Evolutionary conservation across 768 basidiomycete genomes (phyloP), one percentile per base, ranked within the genome.

Genomic region (Suillus paluster): DNA sequence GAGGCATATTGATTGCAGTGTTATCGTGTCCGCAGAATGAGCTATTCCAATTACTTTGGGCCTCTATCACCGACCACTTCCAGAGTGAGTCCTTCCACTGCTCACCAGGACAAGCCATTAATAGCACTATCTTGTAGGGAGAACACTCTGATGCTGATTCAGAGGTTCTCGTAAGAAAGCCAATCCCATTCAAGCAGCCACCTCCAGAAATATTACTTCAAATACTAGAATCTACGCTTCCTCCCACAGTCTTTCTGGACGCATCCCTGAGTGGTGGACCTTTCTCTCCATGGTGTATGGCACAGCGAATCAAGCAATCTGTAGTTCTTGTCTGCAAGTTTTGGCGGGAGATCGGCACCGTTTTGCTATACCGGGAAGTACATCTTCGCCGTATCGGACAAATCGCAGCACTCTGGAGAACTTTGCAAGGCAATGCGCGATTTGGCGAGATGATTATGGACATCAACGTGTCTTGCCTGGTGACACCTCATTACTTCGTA

Each of bases 321-420:
- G 21, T 74, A 15, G 21, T 65, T 15, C 36, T 63, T 12, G 75
- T 76, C 15, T 77, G 70, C 63, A 70, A 65, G 30, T 38, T 46
- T 2, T 76, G 74, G 73, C 61, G 73, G 48, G 25, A 58, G 30
- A 58, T 67, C 21, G 72, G 67, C 9, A 61, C 73, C 39, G 48
- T 63, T 17, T 44, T 71, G 38, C 63, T 76, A 5, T 77, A 75
- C 56, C 63, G 70, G 49, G 63, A 70, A 19, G 57, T 76, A 17
- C 64, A 59, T 41, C 63, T 77, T 41, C 70, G 65, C 11, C 64
- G 63, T 7, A 54, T 67, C n/a, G 66, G 61, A 27, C 71, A 75
- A 49, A 60, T 75, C 4, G 54, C 59, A 23, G 62, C 59, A 4
- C 64, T 75, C 11, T 63, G 67, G 15, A 36, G 52, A 21, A 66